Evolutionary conservation across 495 filamentous ascomycete genomes (phyloP).

Genomic region (Trichoderma asperelloides): DNA sequence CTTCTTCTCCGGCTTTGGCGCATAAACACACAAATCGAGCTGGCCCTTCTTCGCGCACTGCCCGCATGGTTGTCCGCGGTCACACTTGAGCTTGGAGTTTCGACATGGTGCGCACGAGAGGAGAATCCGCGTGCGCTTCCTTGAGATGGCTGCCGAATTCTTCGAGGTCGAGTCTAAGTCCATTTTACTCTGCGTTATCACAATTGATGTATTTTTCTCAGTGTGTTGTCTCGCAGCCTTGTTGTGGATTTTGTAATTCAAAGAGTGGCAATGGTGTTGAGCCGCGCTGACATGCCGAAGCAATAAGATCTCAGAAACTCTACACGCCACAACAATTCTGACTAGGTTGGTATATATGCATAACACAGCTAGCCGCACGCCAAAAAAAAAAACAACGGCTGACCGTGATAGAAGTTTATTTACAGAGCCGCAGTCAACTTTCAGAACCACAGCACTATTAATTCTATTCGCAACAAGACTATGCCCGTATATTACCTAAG

Average conservation of each 20-base stretch:
- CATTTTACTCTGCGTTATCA: neutral
- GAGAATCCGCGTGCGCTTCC: constrained; percentile 30
- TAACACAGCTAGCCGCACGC: neutral
- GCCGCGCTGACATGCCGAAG: neutral
- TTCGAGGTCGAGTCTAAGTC: neutral
- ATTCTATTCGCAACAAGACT: neutral
- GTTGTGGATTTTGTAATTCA: neutral
- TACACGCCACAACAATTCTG: neutral
- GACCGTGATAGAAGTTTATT: neutral
- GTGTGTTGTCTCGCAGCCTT: neutral
- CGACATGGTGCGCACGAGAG: constrained; percentile 35
- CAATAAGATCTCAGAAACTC: neutral
- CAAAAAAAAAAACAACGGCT: neutral
- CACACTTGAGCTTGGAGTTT: constrained; percentile 35
- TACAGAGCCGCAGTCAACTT: neutral
- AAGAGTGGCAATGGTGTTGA: neutral
- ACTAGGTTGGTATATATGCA: neutral
- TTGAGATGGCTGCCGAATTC: neutral
- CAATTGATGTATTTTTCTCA: neutral
- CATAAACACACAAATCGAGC: constrained; percentile 35
- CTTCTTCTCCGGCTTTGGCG: constrained; percentile 29
- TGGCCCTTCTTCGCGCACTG: constrained; percentile 39
- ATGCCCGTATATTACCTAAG: neutral
- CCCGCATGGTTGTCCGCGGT: constrained; percentile 22
- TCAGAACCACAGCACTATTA: neutral